Percentiles rank a stretch among this genome's conserved stretches.
Conservation (phyloP, 2,329 filamentous ascomycete genomes). For the Bipolaris gigantea region DNA sequence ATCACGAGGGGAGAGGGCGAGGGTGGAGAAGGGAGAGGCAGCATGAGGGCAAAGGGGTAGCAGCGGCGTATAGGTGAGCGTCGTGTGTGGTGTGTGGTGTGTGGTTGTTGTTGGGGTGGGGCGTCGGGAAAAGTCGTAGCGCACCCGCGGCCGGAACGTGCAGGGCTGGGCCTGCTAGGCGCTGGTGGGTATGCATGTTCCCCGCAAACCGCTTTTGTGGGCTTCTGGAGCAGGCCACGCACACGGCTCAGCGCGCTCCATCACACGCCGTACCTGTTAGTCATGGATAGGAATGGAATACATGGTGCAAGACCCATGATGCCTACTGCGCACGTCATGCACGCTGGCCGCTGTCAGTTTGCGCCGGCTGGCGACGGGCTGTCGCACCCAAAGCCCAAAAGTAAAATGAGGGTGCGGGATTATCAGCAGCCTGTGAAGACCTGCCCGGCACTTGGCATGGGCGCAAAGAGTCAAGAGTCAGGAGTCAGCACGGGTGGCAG, state of each 20-base stretch:
- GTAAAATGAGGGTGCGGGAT: slow-evolving; percentile 4
- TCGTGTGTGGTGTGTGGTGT: not conserved
- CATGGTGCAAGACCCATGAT: not conserved
- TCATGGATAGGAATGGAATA: not conserved
- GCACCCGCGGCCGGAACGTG: slow-evolving; percentile 32
- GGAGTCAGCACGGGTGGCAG: not conserved
- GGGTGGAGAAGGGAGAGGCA: slow-evolving; percentile 19
- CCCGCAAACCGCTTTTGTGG: slow-evolving; percentile 25
- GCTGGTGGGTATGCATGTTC: slow-evolving; percentile 19
- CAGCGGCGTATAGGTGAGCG: slow-evolving; percentile 7
- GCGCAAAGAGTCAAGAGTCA: slow-evolving; percentile 5
- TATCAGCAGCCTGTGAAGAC: slow-evolving; percentile 1
- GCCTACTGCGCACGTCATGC: not conserved
- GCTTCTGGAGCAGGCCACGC: slow-evolving; percentile 21
- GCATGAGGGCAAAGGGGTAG: slow-evolving; percentile 16
- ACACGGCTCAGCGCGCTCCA: not conserved
- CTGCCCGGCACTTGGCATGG: slow-evolving; percentile 16
- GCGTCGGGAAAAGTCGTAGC: slow-evolving; percentile 31
- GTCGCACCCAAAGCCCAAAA: too few relatives aligned
- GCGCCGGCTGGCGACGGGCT: not conserved
- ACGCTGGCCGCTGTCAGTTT: not conserved
- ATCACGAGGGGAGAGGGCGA: slow-evolving; percentile 23
- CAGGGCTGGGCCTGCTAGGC: slow-evolving; percentile 5
- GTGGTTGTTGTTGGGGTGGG: slow-evolving; percentile 10
- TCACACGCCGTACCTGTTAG: slow-evolving; percentile 1